phyloP scores from a whole-genome alignment of 2,329 filamentous ascomycete species.

The Zymoseptoria brevis region DNA sequence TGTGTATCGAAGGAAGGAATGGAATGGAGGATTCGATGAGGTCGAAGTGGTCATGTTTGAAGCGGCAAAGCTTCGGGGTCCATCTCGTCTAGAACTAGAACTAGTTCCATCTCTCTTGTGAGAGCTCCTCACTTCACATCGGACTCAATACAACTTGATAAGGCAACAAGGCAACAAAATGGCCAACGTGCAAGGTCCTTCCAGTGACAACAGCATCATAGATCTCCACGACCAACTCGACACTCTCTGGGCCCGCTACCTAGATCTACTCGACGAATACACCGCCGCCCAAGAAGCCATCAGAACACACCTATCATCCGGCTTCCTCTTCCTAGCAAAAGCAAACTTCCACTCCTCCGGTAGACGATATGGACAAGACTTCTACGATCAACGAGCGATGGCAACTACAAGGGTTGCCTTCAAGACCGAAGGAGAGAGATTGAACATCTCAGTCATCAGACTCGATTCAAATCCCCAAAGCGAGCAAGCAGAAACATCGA shows the following conservation, averaged over 20 bases:
- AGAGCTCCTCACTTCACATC: neutral
- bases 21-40: neutral
- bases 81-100: no score
- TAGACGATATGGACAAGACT: conserved; percentile 59
- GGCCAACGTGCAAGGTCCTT: neutral
- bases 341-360: conserved; percentile 60
- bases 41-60: neutral
- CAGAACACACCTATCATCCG: conserved; percentile 44
- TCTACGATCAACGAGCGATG: conserved; percentile 57
- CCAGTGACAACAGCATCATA: neutral
- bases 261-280: conserved; percentile 60
- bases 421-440: neutral
- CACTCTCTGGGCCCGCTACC: conserved; percentile 55
- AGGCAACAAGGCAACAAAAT: no score
- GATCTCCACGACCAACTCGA: conserved; percentile 47
- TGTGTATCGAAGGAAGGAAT: no score
- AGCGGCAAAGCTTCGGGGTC: neutral
- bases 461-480: conserved; percentile 9
- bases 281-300: conserved; percentile 51
- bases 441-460: neutral
- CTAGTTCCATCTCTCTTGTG: neutral
- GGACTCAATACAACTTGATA: neutral
- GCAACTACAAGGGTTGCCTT: conserved; percentile 5
- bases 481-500: neutral
- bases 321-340: conserved; percentile 53